phyloP scores from a whole-genome alignment of 169 alveolate genomes.

The Eimeria maxima region DNA sequence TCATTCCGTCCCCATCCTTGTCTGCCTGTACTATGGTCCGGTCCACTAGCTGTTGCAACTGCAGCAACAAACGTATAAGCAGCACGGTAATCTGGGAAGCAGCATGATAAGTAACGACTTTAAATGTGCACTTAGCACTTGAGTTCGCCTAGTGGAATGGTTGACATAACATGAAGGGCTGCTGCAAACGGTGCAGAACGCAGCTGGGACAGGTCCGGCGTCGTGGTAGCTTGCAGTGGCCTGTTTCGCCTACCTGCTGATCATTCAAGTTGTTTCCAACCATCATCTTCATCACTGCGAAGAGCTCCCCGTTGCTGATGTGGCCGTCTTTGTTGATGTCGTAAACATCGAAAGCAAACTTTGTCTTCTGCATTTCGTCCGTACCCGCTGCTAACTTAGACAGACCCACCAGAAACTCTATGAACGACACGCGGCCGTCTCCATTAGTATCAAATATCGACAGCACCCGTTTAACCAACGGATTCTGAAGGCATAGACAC shows the following conservation, averaged over 20 bases:
- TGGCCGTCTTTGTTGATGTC: slow-evolving; percentile 98
- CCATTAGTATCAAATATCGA: slow-evolving; percentile 97
- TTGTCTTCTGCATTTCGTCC: slow-evolving; percentile 95
- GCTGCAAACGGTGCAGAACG: neutral
- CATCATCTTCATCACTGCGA: slow-evolving; percentile 98
- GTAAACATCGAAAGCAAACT: slow-evolving; percentile 98
- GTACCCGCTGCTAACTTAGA: slow-evolving; percentile 95
- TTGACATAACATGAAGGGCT: neutral
- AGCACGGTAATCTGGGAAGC: neutral
- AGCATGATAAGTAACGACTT: neutral
- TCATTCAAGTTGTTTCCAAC: slow-evolving; percentile 98
- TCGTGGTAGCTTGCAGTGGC: neutral
- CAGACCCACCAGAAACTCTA: slow-evolving; percentile 97
- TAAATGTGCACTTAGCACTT: neutral
- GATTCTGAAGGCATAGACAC: slow-evolving; percentile 90
- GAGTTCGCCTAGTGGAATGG: neutral
- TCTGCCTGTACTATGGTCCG: slow-evolving; percentile 98
- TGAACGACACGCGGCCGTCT: slow-evolving; percentile 98
- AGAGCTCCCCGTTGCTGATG: slow-evolving; percentile 98
- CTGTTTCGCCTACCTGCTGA: slow-evolving; percentile 89
- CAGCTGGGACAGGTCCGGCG: neutral
- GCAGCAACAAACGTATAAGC: neutral
- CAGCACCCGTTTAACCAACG: slow-evolving; percentile 97
- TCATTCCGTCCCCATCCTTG: slow-evolving; percentile 98
- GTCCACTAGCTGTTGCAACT: slow-evolving; percentile 98